Evolutionary conservation across 495 filamentous ascomycete genomes (phyloP).

Genomic region (Aspergillus nidulans): DNA sequence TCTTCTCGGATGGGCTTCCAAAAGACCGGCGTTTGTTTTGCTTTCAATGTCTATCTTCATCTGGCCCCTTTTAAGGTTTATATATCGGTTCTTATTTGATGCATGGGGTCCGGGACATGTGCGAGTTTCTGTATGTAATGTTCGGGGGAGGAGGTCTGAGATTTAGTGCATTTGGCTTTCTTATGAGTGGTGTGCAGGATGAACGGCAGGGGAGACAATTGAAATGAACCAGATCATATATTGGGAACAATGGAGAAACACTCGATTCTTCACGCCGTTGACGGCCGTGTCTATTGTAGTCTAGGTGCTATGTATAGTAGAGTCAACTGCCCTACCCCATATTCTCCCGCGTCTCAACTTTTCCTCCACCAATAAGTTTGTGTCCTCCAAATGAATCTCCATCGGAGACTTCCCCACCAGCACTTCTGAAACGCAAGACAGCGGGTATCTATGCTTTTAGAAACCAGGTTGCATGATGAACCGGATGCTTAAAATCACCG

Average conservation of each 20-base stretch:
- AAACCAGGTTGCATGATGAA: background rate
- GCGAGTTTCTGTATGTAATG: conserved; percentile 19
- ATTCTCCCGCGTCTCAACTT: background rate
- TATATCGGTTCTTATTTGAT: conserved; percentile 17
- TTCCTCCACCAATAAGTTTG: conserved; percentile 21
- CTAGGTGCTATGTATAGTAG: background rate
- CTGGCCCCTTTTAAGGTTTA: conserved; percentile 16
- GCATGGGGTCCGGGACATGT: conserved; percentile 15
- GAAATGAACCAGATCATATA: conserved; percentile 2
- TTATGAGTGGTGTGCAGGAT: conserved; percentile 2
- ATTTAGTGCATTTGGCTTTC: conserved; percentile 15
- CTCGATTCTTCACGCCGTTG: background rate
- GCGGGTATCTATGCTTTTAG: background rate
- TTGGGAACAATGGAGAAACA: conserved; percentile 8
- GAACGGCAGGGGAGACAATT: background rate
- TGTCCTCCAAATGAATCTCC: background rate
- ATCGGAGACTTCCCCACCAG: background rate
- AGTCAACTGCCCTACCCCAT: background rate
- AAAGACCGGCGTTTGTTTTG: conserved; percentile 9
- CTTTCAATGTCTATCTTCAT: background rate
- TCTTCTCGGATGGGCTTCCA: conserved; percentile 2
- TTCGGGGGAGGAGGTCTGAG: conserved; percentile 14
- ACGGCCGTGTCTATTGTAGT: background rate
- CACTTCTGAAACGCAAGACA: background rate
- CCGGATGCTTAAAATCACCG: background rate